Conservation (phyloP, 2,329 filamentous ascomycete species). For the Penicillium psychrosexuale region DNA sequence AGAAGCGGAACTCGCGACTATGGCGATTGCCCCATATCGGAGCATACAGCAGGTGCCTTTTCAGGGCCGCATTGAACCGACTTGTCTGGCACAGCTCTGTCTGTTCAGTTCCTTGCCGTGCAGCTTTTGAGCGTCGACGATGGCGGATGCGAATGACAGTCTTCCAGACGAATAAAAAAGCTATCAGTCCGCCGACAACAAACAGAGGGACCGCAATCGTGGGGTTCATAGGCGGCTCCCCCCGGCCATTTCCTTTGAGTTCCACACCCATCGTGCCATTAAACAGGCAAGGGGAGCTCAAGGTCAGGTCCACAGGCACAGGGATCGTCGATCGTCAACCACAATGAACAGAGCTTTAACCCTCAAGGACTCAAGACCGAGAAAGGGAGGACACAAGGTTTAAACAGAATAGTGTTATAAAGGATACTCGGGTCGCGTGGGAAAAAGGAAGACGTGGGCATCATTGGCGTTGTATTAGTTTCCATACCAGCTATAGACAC, state of each 20-base stretch:
- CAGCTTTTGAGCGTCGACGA: slow-evolving; percentile 21
- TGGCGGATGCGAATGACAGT: slow-evolving; percentile 24
- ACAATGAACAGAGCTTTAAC: slow-evolving; percentile 11
- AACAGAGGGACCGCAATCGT: slow-evolving; percentile 33
- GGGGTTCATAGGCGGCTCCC: slow-evolving; percentile 33
- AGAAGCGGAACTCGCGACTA: slow-evolving; percentile 66
- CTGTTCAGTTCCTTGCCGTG: slow-evolving; percentile 23
- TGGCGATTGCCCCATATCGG: slow-evolving; percentile 69
- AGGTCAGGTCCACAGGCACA: slow-evolving; percentile 1
- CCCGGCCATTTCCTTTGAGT: slow-evolving; percentile 23
- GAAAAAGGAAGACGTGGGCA: slow-evolving; percentile 2
- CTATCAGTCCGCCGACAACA: slow-evolving; percentile 25
- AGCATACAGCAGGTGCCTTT: slow-evolving; percentile 51
- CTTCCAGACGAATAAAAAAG: slow-evolving; percentile 25
- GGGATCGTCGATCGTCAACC: slow-evolving; percentile 8
- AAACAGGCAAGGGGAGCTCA: background rate
- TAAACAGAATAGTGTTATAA: background rate
- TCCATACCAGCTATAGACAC: background rate
- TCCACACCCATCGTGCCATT: slow-evolving; percentile 33
- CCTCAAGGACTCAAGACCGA: slow-evolving; percentile 6
- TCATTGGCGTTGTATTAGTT: slow-evolving; percentile 17
- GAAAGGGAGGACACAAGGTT: background rate
- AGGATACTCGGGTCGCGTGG: background rate
- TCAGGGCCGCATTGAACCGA: slow-evolving; percentile 26
- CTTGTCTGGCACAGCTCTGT: slow-evolving; percentile 16